Base-by-base conservation (phyloP, 2,329 filamentous ascomycete genomes). In the Bimuria novae-zelandiae region DNA sequence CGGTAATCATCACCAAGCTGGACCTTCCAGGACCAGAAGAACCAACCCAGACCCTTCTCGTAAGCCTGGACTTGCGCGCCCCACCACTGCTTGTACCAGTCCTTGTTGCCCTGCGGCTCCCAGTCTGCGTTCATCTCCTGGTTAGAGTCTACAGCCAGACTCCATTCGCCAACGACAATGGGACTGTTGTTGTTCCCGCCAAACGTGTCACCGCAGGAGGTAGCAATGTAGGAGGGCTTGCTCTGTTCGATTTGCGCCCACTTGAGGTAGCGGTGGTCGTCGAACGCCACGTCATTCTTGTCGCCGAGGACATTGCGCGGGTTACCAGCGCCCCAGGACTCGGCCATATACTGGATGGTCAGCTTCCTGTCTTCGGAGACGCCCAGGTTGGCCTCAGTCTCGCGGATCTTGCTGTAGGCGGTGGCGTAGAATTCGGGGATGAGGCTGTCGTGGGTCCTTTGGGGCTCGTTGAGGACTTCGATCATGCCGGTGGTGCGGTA, bases 11-110 rank as follows among this genome's bases (percentile, higher is more conserved):
- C 49, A 72, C 75, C 52, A 58, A 78, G 14, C 65, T 82, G 64
- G 3, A 69, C 65, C 69, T 85, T 86, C 84, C 83, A 86, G 0
- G 77, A 77, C 84, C 84, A 87, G 62, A 84, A 86, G 3, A 83
- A 67, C 82, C 82, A 86, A 0, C 83, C 82, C 7, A 75, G 72
- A 14, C 75, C 70, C 51, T 76, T 76, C 71, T 87, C 84, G 60
- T 84, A 86, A 0, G 78, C 70, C 39, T 77, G 73, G 0, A 80
- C 76, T 68, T 86, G 83, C 0, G 83, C 83, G 0, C 80, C 79
- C 69, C 82, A 87, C 76, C 79, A 87, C 39, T 76, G 69, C 41
- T 60, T 70, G 65, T 87, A 87, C 67, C 84, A 87, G 1, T 66
- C 71, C 48, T 67, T 62, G 29, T 77, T 74, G 14, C 63, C 68